Base-by-base conservation (phyloP, 768 basidiomycete species). In the Cystoderma amianthinum region DNA sequence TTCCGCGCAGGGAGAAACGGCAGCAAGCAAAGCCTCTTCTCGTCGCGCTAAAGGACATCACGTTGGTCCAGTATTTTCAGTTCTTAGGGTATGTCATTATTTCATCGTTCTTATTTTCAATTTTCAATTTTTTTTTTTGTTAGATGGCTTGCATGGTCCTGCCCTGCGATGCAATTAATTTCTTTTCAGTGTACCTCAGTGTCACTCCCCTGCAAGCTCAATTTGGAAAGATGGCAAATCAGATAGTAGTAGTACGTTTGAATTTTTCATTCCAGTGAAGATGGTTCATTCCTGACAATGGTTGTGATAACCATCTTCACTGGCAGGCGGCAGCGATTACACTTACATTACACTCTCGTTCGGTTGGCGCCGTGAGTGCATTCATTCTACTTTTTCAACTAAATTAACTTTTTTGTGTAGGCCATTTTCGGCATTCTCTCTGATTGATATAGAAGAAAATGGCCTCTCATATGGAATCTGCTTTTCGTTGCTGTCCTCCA, bases 391-490 rank as follows among this genome's bases (percentile, higher is more conserved):
- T 16, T 19, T 22, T 10, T 13, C 28, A 32, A 7, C 15, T 15
- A 15, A 41, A 36, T 28, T 16, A 39, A 36, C 37, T 21, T 41
- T 16, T 15, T 11, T n/a, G 12, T 6, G 21, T 44, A 71, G 69
- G 50, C 90, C 37, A 64, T 92, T 49, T 93, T 95, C 49, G 92
- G 91, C 35, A 57, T 92, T 32, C 51, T 84, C n/a, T 86, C 85
- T 1, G 94, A 96, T 58, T 78, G 94, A 3, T 95, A 70, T 57
- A 94, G 94, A 3, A 76, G 94, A 20, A 95, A 94, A 70, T 98
- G 92, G 92, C 92, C 92, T 3, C 69, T 94, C 3, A 78, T 95
- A 19, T 48, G 52, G 48, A 93, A 92, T 57, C 69, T 94, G 16
- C 34, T 90, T 18, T 55, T 93, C 36, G 76, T 90, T 46, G 69